Base-by-base conservation (phyloP, 768 basidiomycete species). In the Cytidiella melzeri region DNA sequence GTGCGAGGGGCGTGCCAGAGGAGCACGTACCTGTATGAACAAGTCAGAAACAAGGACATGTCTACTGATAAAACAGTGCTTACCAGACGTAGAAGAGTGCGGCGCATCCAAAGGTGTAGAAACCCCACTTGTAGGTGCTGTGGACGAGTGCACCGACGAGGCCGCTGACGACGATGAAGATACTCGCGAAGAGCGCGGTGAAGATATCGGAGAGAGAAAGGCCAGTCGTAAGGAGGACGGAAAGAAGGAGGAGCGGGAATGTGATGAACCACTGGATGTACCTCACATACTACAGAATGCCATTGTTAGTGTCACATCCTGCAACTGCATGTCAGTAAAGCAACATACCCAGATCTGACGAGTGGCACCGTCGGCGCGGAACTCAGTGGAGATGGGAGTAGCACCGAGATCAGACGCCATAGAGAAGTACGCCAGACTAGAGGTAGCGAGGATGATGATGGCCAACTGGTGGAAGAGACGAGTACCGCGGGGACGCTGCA, bases 401-500 rank as follows among this genome's bases (percentile, higher is more conserved):
- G 63, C 65, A 11, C 79, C 78, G 36, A 80, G 67, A 58, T 79
- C 69, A 18, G 76, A 77, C 0, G 78, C 79, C 77, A 80, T 76
- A 9, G 70, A 64, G 59, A 75, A 77, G 63, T 76, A 76, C 2
- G 72, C 61, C 37, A 80, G 63, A 7, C 66, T 54, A 1, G 74
- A 65, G 0, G 76, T 75, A 18, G 69, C 63, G 19, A 80, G 61
- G 26, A 80, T 65, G 50, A 77, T 65, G 36, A 72, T 59, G 40
- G 69, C 69, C 34, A 79, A 61, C 50, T 74, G 73, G 57, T 80
- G 76, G 66, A 79, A 73, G 5, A 73, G 67, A 23, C 77, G 65
- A 21, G 68, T 70, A 37, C 72, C 73, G 6, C 59, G 63, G n/a
- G 68, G 67, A 1, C 66, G 55, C 70, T 70, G 13, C 5, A 47